phyloP scores from a whole-genome alignment of 441 rosid species.

The Croton laevigatus region DNA sequence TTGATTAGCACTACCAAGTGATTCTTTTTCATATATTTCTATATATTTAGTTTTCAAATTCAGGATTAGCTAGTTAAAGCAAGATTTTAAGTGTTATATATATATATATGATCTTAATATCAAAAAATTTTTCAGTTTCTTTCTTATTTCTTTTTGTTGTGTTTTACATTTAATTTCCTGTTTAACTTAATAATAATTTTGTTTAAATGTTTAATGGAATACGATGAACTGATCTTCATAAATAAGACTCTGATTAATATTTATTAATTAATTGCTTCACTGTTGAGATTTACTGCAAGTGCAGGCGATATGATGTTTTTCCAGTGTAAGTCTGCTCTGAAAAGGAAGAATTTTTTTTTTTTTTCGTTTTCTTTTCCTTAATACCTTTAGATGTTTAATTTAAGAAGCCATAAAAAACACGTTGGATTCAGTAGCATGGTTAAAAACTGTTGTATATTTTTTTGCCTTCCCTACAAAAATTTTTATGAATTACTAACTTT shows the following conservation, averaged over 20 bases:
- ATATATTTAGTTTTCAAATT: neutral
- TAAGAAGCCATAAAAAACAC: too few species aligned
- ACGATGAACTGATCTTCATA: too few species aligned
- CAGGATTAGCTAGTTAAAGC: too few species aligned
- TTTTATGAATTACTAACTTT: too few species aligned
- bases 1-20: neutral
- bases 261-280: slow-evolving; percentile 14
- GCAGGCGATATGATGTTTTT: slow-evolving; percentile 43
- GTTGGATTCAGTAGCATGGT: neutral
- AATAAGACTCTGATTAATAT: neutral
- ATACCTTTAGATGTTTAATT: slow-evolving; percentile 22
- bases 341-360: slow-evolving; percentile 6
- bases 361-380: slow-evolving; percentile 15
- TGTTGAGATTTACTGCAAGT: slow-evolving; percentile 44
- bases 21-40: neutral
- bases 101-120: too few species aligned
- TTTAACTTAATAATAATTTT: too few species aligned
- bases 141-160: neutral
- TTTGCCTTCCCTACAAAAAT: neutral
- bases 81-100: too few species aligned
- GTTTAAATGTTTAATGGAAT: too few species aligned
- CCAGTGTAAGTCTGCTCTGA: slow-evolving; percentile 29
- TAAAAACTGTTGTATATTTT: neutral
- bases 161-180: too few species aligned
- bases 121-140: neutral